Evolutionary conservation across 2,329 filamentous ascomycete genomes (phyloP), one percentile per base, ranked within the genome.

Genomic region (Diatrype stigma): DNA sequence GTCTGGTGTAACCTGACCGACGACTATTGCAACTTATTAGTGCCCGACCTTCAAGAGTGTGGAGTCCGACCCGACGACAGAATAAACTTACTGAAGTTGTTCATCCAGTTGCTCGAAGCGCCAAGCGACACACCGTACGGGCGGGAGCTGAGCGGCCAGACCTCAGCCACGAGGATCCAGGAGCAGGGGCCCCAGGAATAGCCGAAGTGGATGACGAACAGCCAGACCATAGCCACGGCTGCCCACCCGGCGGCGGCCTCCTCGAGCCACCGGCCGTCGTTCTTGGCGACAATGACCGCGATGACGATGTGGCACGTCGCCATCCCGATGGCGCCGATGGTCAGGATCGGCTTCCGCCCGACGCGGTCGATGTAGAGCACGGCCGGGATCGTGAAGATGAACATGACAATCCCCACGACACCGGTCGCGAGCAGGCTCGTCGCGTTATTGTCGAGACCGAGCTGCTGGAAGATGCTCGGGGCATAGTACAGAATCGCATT

Each of bases 141-240:
- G 2, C 86, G 78, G 10, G 82, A 83, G 51, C 80, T 84, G 5
- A 90, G 69, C 0, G 87, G 87, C 83, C 85, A 91, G 40, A 91
- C 82, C 68, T 90, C 87, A 2, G 85, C 81, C 1, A 89, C 79
- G 50, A 91, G 76, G 53, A 89, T 87, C 87, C 87, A 90, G 0
- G 84, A 80, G 59, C 82, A 86, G 2, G 86, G 87, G 0, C 86
- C 85, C 87, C 87, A 91, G 0, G 79, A 84, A 64, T 89, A 90
- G 28, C 85, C 88, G 61, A 91, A 91, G 67, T 87, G 80, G 28
- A 89, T 73, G 26, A 89, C 82, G 56, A 88, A 90, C 0, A 91
- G 74, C 86, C 87, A 90, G 8, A 88, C 82, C 80, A 88, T 86
- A 48, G 64, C 70, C 2, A 78, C 73, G 6, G 78, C 85, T 0